Percentiles rank a stretch among this genome's conserved stretches.
phyloP scores from a whole-genome alignment of 2,329 filamentous ascomycete species.

The Venturia nashicola region DNA sequence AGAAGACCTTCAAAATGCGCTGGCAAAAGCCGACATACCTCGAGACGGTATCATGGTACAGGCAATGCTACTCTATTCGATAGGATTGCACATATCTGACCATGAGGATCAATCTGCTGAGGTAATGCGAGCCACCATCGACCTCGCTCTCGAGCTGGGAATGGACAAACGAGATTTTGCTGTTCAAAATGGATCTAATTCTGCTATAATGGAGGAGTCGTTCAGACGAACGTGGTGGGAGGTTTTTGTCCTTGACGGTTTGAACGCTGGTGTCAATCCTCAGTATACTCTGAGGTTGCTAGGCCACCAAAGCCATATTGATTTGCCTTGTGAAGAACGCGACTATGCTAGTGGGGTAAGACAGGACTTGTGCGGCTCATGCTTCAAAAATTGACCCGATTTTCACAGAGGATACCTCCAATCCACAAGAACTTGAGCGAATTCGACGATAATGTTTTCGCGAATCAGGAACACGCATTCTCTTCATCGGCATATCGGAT shows the following conservation, averaged over 20 bases:
- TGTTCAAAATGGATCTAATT: slow-evolving; percentile 47
- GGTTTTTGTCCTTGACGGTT: slow-evolving; percentile 67
- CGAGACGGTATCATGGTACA: slow-evolving; percentile 52
- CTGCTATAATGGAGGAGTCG: slow-evolving; percentile 64
- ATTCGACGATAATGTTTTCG: slow-evolving; percentile 67
- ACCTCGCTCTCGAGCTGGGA: slow-evolving; percentile 62
- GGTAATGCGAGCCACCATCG: slow-evolving; percentile 55
- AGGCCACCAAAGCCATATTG: slow-evolving; percentile 54
- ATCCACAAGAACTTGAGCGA: slow-evolving; percentile 47
- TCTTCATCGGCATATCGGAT: slow-evolving; percentile 81
- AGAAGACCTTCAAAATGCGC: slow-evolving; percentile 21
- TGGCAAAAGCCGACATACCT: slow-evolving; percentile 20
- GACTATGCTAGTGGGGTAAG: slow-evolving; percentile 41
- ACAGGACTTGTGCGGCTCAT: slow-evolving; percentile 6
- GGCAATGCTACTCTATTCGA: slow-evolving; percentile 62
- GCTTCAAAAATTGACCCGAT: neutral
- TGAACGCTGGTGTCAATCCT: slow-evolving; percentile 69
- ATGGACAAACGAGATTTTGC: slow-evolving; percentile 62
- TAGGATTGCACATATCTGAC: slow-evolving; percentile 60
- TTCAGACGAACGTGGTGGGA: slow-evolving; percentile 90
- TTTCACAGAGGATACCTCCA: slow-evolving; percentile 22
- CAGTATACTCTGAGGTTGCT: slow-evolving; percentile 59
- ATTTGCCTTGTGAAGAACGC: slow-evolving; percentile 72
- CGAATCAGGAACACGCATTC: slow-evolving; percentile 55
- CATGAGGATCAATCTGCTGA: slow-evolving; percentile 58